These are phyloP conservation scores for Pyrenophora seminiperda DNA, from an alignment of 2,329 filamentous ascomycete species.

Conservation along the genomic window DNA sequence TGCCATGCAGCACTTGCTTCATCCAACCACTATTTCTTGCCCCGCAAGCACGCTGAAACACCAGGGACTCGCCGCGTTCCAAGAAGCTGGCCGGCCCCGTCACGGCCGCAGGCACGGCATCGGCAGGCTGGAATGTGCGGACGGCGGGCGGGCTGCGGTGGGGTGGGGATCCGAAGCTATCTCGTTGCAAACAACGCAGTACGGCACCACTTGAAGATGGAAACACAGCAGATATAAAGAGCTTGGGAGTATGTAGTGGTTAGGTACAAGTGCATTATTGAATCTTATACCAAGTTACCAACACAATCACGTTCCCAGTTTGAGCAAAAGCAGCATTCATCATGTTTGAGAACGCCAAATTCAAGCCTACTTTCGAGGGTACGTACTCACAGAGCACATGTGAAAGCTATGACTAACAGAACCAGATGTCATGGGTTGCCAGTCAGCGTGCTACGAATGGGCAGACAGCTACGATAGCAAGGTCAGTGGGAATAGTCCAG, in stretches of 20 bases:
- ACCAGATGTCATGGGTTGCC: conserved; percentile 57
- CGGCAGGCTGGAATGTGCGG: conserved; percentile 25
- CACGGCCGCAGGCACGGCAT: conserved; percentile 22
- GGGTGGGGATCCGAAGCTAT: conserved; percentile 43
- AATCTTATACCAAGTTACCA: not conserved
- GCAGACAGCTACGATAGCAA: conserved; percentile 70
- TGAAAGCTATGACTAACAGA: conserved; percentile 19
- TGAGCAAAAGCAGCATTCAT: conserved; percentile 6
- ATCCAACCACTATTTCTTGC: not conserved
- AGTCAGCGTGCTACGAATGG: conserved; percentile 63
- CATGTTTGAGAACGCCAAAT: conserved; percentile 39
- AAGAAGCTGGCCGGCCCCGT: conserved; percentile 35
- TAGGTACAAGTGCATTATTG: conserved; percentile 1
- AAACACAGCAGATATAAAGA: conserved; percentile 30
- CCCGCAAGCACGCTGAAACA: conserved; percentile 15
- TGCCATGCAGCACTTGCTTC: conserved; percentile 1
- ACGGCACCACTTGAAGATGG: conserved; percentile 12
- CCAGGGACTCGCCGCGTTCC: conserved; percentile 22
- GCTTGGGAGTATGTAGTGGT: conserved; percentile 8
- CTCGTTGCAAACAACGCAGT: conserved; percentile 19
- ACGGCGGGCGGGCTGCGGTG: conserved; percentile 25
- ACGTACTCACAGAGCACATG: conserved; percentile 12
- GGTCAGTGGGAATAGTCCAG: conserved; percentile 27
- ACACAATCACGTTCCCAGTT: not conserved
- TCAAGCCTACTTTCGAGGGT: conserved; percentile 46